Conservation (phyloP, 1,139 yeast genomes). For the Blastobotrys arbuscula region DNA sequence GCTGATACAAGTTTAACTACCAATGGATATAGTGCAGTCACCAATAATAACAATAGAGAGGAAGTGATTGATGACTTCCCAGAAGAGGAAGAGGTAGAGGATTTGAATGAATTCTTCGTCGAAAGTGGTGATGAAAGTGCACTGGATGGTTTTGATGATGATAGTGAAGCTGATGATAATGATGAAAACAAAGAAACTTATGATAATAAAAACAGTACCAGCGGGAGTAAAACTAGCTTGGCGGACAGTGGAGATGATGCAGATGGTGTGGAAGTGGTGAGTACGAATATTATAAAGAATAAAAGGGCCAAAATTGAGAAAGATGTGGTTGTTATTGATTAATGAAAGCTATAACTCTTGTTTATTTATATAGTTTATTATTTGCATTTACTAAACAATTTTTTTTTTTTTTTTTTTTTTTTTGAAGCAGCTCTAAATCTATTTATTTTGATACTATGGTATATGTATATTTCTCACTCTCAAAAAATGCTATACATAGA, state of each 20-base stretch:
- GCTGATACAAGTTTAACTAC: neutral
- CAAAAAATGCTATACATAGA: too few relatives aligned
- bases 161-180: conserved; percentile 1
- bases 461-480: too few relatives aligned
- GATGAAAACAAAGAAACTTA: neutral
- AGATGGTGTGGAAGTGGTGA: neutral
- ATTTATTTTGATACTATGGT: neutral
- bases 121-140: conserved; percentile 1
- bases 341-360: too few relatives aligned
- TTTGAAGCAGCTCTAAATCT: neutral
- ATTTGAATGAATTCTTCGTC: neutral
- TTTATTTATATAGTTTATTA: too few relatives aligned
- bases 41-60: neutral
- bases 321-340: conserved; percentile 5
- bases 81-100: neutral
- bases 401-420: neutral
- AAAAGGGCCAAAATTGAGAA: neutral
- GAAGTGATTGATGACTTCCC: neutral
- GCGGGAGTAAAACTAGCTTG: neutral
- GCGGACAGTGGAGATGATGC: neutral
- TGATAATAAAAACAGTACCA: neutral
- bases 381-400: neutral
- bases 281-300: neutral
- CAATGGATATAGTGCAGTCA: neutral
- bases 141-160: neutral